Conservation (phyloP, 305 asterid species). For the Plantago coronopus region DNA sequence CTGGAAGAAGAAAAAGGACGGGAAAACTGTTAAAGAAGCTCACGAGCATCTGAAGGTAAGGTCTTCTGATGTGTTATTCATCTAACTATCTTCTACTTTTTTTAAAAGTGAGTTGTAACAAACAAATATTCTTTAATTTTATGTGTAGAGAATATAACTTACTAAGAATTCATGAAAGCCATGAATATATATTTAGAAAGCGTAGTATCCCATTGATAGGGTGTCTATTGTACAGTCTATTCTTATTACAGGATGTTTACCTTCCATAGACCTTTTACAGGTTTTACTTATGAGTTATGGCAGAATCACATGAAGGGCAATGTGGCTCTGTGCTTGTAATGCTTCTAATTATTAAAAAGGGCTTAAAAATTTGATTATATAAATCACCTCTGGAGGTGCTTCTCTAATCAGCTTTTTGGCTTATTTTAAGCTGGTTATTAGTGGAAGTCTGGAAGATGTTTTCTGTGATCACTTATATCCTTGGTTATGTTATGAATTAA, state of each 20-base stretch:
- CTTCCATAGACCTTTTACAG: neutral
- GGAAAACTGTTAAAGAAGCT: conserved; percentile 97
- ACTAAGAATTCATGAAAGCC: neutral
- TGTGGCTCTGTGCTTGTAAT: neutral
- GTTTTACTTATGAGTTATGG: neutral
- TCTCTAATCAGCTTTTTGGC: neutral
- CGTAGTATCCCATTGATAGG: neutral
- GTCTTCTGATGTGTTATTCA: conserved; percentile 16
- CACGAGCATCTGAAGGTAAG: conserved; percentile 94
- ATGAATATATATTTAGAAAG: neutral
- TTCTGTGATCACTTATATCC: too few species aligned
- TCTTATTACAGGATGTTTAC: neutral
- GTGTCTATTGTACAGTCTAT: neutral
- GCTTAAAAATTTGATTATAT: too few species aligned
- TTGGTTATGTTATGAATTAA: neutral
- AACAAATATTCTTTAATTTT: conserved; percentile 3
- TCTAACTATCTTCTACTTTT: neutral
- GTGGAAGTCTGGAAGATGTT: too few species aligned
- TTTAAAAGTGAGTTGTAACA: conserved; percentile 4
- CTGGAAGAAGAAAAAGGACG: conserved; percentile 98
- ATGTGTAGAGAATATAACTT: neutral
- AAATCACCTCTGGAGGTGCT: too few species aligned
- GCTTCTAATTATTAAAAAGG: neutral
- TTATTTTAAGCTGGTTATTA: neutral
- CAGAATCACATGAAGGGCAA: neutral